A percentile compares a stretch with the other conserved stretches of the same genome.
Conservation (phyloP, 371 early-diverging fungal genomes). For the Gilbertella persicaria region DNA sequence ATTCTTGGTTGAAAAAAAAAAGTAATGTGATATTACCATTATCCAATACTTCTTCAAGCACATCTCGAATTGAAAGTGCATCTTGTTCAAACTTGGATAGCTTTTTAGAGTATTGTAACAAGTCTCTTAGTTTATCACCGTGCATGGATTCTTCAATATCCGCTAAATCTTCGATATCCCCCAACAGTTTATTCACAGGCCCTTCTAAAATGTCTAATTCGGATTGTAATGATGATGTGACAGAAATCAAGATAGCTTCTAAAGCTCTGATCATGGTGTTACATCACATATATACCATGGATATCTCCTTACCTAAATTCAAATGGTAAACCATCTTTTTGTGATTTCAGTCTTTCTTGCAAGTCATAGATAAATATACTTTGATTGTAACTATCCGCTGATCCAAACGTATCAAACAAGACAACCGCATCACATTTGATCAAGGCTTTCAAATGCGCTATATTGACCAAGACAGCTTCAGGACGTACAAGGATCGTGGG, state of each 20-base stretch:
- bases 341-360: constrained; percentile 68
- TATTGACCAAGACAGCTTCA: constrained; percentile 80
- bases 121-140: constrained; percentile 70
- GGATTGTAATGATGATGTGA: constrained; percentile 67
- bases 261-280: constrained; percentile 55
- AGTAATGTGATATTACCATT: constrained; percentile 53
- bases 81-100: constrained; percentile 76
- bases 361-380: constrained; percentile 80
- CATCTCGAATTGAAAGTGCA: constrained; percentile 73
- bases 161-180: constrained; percentile 63
- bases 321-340: constrained; percentile 58
- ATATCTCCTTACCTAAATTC: constrained; percentile 65
- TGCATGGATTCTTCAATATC: constrained; percentile 78
- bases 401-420: constrained; percentile 73
- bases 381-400: constrained; percentile 69
- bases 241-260: constrained; percentile 81
- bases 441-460: constrained; percentile 78
- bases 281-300: neutral
- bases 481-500: constrained; percentile 86
- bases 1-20: neutral
- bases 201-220: constrained; percentile 70
- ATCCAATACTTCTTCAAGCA: constrained; percentile 78
- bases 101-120: constrained; percentile 76
- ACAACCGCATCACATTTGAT: constrained; percentile 82
- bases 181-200: constrained; percentile 58